Conservation (phyloP, 192 early-diverging fungal genomes). For the Lobosporangium transversale region DNA sequence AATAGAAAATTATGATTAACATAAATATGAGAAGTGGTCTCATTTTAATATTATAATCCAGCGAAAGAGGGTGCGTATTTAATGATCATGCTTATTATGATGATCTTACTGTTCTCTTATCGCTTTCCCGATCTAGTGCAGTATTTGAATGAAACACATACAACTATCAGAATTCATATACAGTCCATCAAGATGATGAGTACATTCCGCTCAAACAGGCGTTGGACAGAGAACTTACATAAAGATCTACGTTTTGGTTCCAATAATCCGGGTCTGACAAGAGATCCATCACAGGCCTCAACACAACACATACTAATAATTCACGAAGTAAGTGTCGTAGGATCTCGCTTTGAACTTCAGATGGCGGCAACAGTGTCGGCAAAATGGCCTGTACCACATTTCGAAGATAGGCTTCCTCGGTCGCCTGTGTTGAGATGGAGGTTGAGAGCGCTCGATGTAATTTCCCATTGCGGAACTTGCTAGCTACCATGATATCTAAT, state of each 20-base stretch:
- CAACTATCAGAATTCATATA: too few species aligned
- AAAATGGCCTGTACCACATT: constrained; percentile 67
- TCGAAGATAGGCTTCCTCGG: constrained; percentile 72
- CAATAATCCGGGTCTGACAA: constrained; percentile 88
- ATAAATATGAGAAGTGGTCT: too few species aligned
- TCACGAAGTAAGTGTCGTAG: constrained; percentile 78
- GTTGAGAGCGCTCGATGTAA: constrained; percentile 70
- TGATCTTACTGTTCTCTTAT: constrained; percentile 62
- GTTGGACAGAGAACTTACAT: too few species aligned
- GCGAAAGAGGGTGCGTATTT: too few species aligned
- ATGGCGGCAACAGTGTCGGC: constrained; percentile 69
- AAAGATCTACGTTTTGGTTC: constrained; percentile 81
- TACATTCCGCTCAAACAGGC: too few species aligned
- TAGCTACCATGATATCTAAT: constrained; percentile 64
- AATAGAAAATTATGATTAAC: too few species aligned
- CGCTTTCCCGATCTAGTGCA: constrained; percentile 58
- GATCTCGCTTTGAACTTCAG: constrained; percentile 65
- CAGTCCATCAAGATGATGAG: too few species aligned
- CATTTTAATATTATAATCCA: too few species aligned
- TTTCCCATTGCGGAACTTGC: constrained; percentile 64
- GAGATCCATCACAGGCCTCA: constrained; percentile 73
- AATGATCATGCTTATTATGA: too few species aligned
- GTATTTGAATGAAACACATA: too few species aligned
- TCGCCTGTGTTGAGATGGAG: constrained; percentile 50
- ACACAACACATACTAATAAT: constrained; percentile 71